Evolutionary conservation across 2,329 filamentous ascomycete genomes (phyloP), one percentile per base, ranked within the genome.

Genomic region (Hirsutella minnesotensis): DNA sequence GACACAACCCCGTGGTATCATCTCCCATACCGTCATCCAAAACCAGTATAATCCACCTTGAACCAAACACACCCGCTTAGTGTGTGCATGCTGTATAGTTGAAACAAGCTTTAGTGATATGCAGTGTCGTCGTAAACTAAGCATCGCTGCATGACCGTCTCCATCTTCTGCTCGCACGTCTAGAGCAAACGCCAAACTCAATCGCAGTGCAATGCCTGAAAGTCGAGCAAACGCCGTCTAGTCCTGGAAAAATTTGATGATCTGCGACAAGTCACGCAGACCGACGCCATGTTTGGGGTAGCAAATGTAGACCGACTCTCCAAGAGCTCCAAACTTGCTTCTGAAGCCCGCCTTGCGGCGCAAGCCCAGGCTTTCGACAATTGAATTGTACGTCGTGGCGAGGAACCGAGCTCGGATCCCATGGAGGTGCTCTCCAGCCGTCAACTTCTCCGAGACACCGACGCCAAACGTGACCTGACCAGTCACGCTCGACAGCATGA

Each of bases 221-320:
- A n/a, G n/a, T n/a, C n/a, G n/a, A n/a, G n/a, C n/a, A n/a, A n/a
- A 35, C 15, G 33, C 15, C 33, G 16, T n/a, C 35, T 41, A 31
- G 42, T 86, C 86, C 62, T 90, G 84, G 61, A 95, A 92, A 68
- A 94, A 95, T 58, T 82, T 84, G 66, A 95, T 72, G 51, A 95
- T 79, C n/a, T 88, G 86, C 59, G 84, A 79, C 48, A 88, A 79
- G 36, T 88, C 89, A 48, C 81, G 77, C 38, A 89, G 79, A 2
- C 87, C 87, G 22, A 95, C 72, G 8, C 89, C 88, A 56, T 88
- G 81, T 45, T 83, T 81, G 34, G 89, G 89, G 63, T 94, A 95
- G 57, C 86, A 88, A 51, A 95, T 87, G 63, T 86, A 95, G 22
- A 90, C 79, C 39, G 84, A 79, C 56, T 95, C 88, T 47, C 89